Evolutionary conservation across 1,139 yeast genomes (phyloP).

Genomic region (Zhuliangozyma blackwelliae): DNA sequence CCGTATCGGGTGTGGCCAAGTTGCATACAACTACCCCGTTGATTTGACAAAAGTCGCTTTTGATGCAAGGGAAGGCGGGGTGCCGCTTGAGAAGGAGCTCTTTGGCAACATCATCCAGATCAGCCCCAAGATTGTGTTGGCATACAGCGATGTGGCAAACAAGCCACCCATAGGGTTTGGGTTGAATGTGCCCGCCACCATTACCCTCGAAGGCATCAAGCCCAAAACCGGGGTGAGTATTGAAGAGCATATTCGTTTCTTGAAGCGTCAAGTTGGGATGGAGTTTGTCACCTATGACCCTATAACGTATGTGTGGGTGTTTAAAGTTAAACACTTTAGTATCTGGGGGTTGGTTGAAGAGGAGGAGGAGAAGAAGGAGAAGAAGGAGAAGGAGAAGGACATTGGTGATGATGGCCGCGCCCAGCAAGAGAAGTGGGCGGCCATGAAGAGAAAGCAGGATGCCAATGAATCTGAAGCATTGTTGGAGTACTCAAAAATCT

Average conservation of each 20-base stretch:
- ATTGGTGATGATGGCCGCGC: too few species aligned
- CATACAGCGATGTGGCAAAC: slow-evolving; percentile 45
- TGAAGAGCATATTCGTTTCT: slow-evolving; percentile 41
- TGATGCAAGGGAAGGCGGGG: slow-evolving; percentile 28
- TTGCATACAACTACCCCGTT: slow-evolving; percentile 68
- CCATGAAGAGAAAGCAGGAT: slow-evolving; percentile 29
- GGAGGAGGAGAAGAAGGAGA: slow-evolving; percentile 61
- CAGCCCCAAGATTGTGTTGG: slow-evolving; percentile 55
- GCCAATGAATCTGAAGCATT: slow-evolving; percentile 21
- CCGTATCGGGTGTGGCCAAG: slow-evolving; percentile 59
- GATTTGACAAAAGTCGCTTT: slow-evolving; percentile 49
- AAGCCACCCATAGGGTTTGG: slow-evolving; percentile 72
- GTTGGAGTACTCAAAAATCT: slow-evolving; percentile 24
- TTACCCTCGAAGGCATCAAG: slow-evolving; percentile 64
- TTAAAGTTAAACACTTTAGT: slow-evolving; percentile 86
- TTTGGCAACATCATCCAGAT: slow-evolving; percentile 61
- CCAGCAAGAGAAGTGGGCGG: slow-evolving; percentile 4
- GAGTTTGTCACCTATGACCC: slow-evolving; percentile 79
- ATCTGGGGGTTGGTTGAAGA: slow-evolving; percentile 86
- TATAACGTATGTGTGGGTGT: slow-evolving; percentile 71
- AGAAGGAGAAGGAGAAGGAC: slow-evolving; percentile 32
- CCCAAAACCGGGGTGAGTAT: slow-evolving; percentile 33
- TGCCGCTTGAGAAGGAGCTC: slow-evolving; percentile 26
- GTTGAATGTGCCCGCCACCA: slow-evolving; percentile 78
- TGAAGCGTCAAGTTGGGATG: slow-evolving; percentile 57